Percentiles rank a stretch among this genome's conserved stretches.
Evolutionary conservation across 1,284 basidiomycete species (phyloP).

Genomic region (Fomitopsis betulina): DNA sequence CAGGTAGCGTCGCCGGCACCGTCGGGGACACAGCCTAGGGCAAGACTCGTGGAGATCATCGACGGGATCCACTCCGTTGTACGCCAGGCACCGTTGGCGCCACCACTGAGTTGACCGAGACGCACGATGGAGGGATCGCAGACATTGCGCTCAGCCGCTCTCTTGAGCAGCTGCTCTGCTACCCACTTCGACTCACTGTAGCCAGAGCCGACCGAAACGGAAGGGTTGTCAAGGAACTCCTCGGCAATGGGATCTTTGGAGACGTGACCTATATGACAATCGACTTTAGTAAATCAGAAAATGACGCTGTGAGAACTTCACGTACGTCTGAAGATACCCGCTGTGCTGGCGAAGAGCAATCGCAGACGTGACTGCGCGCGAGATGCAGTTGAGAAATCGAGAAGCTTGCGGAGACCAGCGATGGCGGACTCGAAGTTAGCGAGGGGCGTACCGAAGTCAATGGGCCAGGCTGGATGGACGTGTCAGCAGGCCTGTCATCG

Average conservation of each 20-base stretch:
- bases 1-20: constrained; percentile 11
- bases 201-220: constrained; percentile 14
- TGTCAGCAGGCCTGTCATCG: not conserved
- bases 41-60: not conserved
- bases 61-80: constrained; percentile 4
- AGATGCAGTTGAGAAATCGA: not conserved
- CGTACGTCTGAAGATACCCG: constrained; percentile 4
- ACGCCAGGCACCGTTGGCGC: constrained; percentile 4
- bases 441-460: constrained; percentile 18
- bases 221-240: constrained; percentile 9
- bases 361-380: not conserved
- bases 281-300: not conserved
- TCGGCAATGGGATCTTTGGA: constrained; percentile 9
- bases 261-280: not conserved
- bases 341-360: constrained; percentile 3
- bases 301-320: not conserved
- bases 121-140: constrained; percentile 1
- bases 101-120: constrained; percentile 5
- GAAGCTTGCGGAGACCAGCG: not conserved
- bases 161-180: constrained; percentile 21
- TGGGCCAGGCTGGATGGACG: constrained; percentile 16
- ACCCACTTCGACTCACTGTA: constrained; percentile 24
- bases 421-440: constrained; percentile 10
- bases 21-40: constrained; percentile 6
- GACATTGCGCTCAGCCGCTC: not conserved